Evolutionary conservation across 192 early-diverging fungal species (phyloP).

Genomic region (Entrophospora sp.): DNA sequence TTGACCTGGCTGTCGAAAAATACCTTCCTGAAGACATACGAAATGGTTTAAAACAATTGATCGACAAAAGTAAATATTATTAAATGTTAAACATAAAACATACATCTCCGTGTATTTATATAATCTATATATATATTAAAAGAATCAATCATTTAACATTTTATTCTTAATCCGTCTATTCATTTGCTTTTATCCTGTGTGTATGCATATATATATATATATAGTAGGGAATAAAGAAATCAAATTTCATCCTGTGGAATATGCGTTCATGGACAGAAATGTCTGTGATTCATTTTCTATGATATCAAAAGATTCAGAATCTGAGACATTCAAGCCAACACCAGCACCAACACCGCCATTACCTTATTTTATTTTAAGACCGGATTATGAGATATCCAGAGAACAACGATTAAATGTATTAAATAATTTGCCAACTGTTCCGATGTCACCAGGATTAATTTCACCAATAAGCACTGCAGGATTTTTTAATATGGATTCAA

Average conservation of each 20-base stretch:
- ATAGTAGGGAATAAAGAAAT: conserved; percentile 6
- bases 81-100: too few relatives aligned
- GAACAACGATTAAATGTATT: background rate
- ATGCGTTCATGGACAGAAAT: conserved; percentile 13
- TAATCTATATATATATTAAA: background rate
- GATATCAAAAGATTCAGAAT: background rate
- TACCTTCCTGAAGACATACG: background rate
- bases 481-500: background rate
- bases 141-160: background rate
- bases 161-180: too few relatives aligned
- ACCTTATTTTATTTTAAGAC: conserved; percentile 3
- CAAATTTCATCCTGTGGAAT: conserved; percentile 17
- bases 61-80: background rate
- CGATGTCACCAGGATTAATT: background rate
- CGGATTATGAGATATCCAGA: background rate
- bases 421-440: background rate
- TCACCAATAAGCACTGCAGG: background rate
- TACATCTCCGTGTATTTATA: background rate
- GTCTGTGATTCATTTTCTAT: conserved; percentile 11
- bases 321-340: too few relatives aligned
- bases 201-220: too few relatives aligned
- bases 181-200: too few relatives aligned
- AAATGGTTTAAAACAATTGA: background rate
- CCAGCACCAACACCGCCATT: background rate
- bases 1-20: conserved; percentile 1